Percentiles rank a stretch among this genome's conserved stretches.
Conservation (phyloP, 2,329 filamentous ascomycete genomes). For the Beauveria scarabaeidicola region DNA sequence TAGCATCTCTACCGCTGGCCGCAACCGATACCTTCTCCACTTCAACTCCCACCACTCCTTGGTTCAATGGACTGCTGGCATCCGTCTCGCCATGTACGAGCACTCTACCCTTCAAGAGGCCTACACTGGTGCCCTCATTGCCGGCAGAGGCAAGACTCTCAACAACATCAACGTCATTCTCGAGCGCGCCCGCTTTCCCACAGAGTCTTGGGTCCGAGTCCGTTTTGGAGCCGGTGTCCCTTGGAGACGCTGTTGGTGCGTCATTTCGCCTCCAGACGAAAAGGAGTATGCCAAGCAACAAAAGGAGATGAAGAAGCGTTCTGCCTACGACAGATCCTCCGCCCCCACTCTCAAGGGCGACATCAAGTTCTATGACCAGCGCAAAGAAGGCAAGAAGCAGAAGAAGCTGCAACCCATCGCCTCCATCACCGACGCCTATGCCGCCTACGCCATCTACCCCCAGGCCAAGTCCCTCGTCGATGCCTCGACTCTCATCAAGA, state of each 20-base stretch:
- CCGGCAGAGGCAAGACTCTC: slow-evolving; percentile 79
- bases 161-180: slow-evolving; percentile 90
- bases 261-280: slow-evolving; percentile 85
- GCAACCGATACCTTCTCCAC: slow-evolving; percentile 90
- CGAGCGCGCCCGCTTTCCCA: slow-evolving; percentile 66
- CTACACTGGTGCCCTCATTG: slow-evolving; percentile 91
- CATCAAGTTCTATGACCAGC: slow-evolving; percentile 89
- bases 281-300: slow-evolving; percentile 81
- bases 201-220: slow-evolving; percentile 91
- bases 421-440: slow-evolving; percentile 82
- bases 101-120: slow-evolving; percentile 89
- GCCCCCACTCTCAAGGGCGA: slow-evolving; percentile 67
- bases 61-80: slow-evolving; percentile 91
- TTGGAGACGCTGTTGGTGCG: slow-evolving; percentile 95
- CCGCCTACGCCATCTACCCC: slow-evolving; percentile 91
- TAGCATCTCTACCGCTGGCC: slow-evolving; percentile 89
- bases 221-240: slow-evolving; percentile 92
- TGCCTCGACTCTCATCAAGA: slow-evolving; percentile 85
- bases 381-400: slow-evolving; percentile 66
- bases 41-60: slow-evolving; percentile 93
- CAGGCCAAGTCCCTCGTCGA: slow-evolving; percentile 91
- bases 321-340: slow-evolving; percentile 68
- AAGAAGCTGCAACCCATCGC: slow-evolving; percentile 89
- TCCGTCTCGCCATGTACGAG: slow-evolving; percentile 89
- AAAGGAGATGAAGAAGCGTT: slow-evolving; percentile 74